phyloP scores from a whole-genome alignment of 164 flowering plant genomes.

The Tetracentron sinense region DNA sequence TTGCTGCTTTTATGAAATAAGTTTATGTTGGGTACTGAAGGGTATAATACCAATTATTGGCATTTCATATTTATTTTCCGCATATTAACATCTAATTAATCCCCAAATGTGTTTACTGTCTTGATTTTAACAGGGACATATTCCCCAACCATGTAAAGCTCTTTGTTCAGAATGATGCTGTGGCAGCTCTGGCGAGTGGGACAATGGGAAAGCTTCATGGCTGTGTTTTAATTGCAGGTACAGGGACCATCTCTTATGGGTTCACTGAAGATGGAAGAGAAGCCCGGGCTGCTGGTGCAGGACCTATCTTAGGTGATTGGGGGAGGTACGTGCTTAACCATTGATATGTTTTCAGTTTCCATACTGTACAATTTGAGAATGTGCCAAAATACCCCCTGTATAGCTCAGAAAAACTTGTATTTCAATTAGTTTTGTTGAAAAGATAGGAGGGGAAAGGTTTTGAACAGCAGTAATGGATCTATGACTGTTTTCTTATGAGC shows the following conservation, averaged over 20 bases:
- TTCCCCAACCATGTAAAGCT: constrained; percentile 67
- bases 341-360: background rate
- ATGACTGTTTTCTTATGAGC: too few species aligned
- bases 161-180: constrained; percentile 89
- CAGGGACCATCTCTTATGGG: constrained; percentile 88
- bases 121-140: constrained; percentile 44
- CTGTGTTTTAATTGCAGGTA: constrained; percentile 93
- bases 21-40: background rate
- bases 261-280: constrained; percentile 87
- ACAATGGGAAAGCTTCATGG: constrained; percentile 96
- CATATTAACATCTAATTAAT: background rate
- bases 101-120: too few species aligned
- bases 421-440: too few species aligned
- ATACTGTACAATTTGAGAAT: too few species aligned
- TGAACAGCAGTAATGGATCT: too few species aligned
- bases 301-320: constrained; percentile 95
- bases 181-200: constrained; percentile 94
- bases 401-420: too few species aligned
- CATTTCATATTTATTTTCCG: background rate
- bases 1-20: background rate
- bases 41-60: background rate
- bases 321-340: constrained; percentile 59
- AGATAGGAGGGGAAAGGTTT: too few species aligned
- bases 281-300: constrained; percentile 97
- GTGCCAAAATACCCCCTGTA: background rate